These are phyloP conservation scores for Suhomyces guaymorum DNA, from an alignment of 1,139 yeast genomes.

Conservation along the genomic window DNA sequence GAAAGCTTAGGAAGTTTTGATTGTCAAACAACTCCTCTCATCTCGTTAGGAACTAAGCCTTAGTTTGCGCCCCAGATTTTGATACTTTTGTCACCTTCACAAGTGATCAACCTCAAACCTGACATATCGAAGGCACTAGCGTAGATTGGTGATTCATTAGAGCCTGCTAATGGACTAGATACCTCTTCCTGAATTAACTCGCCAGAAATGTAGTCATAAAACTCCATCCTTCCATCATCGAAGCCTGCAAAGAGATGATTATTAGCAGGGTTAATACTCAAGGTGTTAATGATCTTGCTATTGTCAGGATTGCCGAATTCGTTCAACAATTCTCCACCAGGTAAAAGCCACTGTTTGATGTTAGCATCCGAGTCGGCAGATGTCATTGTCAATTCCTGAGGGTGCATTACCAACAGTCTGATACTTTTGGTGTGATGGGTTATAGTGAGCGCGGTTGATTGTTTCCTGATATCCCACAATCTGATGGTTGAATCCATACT, in stretches of 20 bases:
- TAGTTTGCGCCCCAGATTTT: constrained; percentile 64
- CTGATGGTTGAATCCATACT: constrained; percentile 85
- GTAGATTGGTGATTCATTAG: constrained; percentile 65
- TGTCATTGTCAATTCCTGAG: constrained; percentile 67
- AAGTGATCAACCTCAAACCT: constrained; percentile 79
- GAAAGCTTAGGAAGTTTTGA: too few species aligned
- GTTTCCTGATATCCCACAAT: constrained; percentile 72
- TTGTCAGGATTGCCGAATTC: constrained; percentile 48
- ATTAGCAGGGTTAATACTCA: constrained; percentile 61
- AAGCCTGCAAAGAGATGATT: constrained; percentile 79
- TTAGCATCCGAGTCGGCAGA: constrained; percentile 81
- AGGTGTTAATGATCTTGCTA: constrained; percentile 60
- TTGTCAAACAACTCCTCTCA: too few species aligned
- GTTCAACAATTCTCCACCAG: constrained; percentile 66
- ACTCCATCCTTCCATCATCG: constrained; percentile 76
- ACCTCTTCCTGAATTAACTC: constrained; percentile 54
- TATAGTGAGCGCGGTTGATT: constrained; percentile 49
- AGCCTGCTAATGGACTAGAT: constrained; percentile 67
- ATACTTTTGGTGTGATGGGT: constrained; percentile 88
- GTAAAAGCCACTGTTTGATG: constrained; percentile 80
- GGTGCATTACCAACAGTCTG: constrained; percentile 70
- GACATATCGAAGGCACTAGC: constrained; percentile 76
- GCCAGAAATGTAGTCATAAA: constrained; percentile 79
- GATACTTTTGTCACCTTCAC: constrained; percentile 87
- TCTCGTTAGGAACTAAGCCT: too few species aligned